Evolutionary conservation across 208 protist species (phyloP).

Genomic region (Vickermania spadyakhi): DNA sequence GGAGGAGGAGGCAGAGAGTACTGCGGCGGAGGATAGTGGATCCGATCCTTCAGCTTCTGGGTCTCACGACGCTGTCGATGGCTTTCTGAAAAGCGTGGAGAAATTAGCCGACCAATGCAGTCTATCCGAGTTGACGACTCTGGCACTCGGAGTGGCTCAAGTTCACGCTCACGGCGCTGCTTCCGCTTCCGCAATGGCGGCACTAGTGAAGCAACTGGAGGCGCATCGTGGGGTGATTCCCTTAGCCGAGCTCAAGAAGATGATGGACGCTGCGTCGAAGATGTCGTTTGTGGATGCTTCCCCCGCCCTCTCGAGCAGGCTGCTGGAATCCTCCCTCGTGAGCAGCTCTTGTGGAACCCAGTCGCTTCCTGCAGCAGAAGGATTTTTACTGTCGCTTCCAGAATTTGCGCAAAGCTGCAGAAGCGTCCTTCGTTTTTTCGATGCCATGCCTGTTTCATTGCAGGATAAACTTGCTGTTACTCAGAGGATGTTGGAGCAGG

Average conservation of each 20-base stretch:
- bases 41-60: no score
- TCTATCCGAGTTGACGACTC: slow-evolving; percentile 14
- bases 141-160: slow-evolving; percentile 15
- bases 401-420: neutral
- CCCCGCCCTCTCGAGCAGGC: neutral
- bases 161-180: slow-evolving; percentile 8
- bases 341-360: neutral
- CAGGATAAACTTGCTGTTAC: neutral
- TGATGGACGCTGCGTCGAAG: slow-evolving; percentile 1
- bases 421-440: neutral
- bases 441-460: neutral
- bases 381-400: no score
- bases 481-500: neutral
- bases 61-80: neutral
- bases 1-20: neutral
- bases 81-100: slow-evolving; percentile 9
- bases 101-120: slow-evolving; percentile 12
- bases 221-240: slow-evolving; percentile 5
- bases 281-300: neutral
- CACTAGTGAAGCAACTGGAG: slow-evolving; percentile 2
- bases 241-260: slow-evolving; percentile 6
- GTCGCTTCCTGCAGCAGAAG: neutral
- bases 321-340: neutral
- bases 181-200: slow-evolving; percentile 6
- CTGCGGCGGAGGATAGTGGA: no score